Base-by-base conservation (phyloP, 106 monocot genomes). In the Phalaenopsis aphrodite region DNA sequence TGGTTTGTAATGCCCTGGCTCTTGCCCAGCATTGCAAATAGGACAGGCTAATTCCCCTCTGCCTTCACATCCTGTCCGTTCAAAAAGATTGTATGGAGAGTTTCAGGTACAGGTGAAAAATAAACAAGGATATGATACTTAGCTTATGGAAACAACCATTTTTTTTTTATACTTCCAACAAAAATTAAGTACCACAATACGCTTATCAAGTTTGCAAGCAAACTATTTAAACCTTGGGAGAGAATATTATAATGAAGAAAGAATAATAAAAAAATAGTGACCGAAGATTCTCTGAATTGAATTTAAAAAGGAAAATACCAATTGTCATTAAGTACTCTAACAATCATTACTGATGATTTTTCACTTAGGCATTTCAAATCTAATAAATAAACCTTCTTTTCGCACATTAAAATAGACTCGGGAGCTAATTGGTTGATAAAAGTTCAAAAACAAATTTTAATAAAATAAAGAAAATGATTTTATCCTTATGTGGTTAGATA, bases 1-100 rank as follows among this genome's bases (percentile, higher is more conserved):
- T 85, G 84, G 84, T 69, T 91, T 96, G 78, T 88, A 89, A 84
- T 82, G 72, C 38, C 90, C 90, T 56, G 87, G 75, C 71, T 88
- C 88, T 55, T 83, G 90, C 66, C 84, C 86, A 79, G 80, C 86
- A 88, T 89, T 91, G 77, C 97, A 97, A 18, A 76, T 81, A 73
- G 78, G 85, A 81, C 97, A 97, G 19, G 88, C 80, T 61, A 87
- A 79, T 55, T 90, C 86, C 47, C 97, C 94, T 83, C 85, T 82
- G 65, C 92, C 84, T 3, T 89, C 78, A 75, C 97, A 93, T 19
- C 75, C 93, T 93, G 79, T 15, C 78, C 89, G 30, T 82, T 75
- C 21, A 42, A 49, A 68, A 48, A 41, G 47, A 74, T 45, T 14
- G 19, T 8, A 61, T 4, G n/a, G n/a, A n/a, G 21, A n/a, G 7